Base-by-base conservation (phyloP, 345 rosid species). In the Arabidopsis arenosa region DNA sequence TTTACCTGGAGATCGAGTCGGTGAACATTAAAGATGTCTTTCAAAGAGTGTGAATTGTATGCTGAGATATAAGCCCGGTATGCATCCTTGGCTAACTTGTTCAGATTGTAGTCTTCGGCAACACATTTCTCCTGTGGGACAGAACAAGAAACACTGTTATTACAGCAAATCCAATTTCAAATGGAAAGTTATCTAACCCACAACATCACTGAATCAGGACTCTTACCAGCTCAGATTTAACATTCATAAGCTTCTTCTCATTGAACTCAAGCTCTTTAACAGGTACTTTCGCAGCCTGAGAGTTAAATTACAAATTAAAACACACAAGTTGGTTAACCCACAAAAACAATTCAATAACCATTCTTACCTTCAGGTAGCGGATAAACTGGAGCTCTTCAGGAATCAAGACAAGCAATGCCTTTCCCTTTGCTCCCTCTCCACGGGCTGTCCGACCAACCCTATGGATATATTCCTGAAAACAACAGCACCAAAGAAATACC, bases 401-500 rank as follows among this genome's bases (percentile, higher is more conserved):
- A 68, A 91, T 95, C 72, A 95, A 70, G 82, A 93, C 88, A 67
- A 93, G 94, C 66, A 95, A 70, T 3, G 99, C 99, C 77, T 91
- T 95, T 79, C 99, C 99, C 77, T 84, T 88, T 75, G 87, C 91
- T 77, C 97, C 99, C 89, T 95, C 98, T 28, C 99, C 99, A 77
- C 98, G 98, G 10, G 99, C 98, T 64, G 98, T 95, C 76, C 97
- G 93, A 76, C 99, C 99, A 75, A 95, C 99, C 82, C 99, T 86
- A 71, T 96, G 99, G 75, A 96, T 89, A 76, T 96, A 96, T 76
- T 93, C 99, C 99, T 95, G 85, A 71, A 84, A 70, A 59, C 56
- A 77, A 33, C 11, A 75, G 4, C 13, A 56, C 40, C 52, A 53
- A 36, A 13, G 37, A 32, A 68, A 53, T 30, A 83, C 58, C 13